A percentile compares a stretch with the other conserved stretches of the same genome.
Evolutionary conservation across 768 basidiomycete species (phyloP).

Genomic region (Steccherinum ochraceum): DNA sequence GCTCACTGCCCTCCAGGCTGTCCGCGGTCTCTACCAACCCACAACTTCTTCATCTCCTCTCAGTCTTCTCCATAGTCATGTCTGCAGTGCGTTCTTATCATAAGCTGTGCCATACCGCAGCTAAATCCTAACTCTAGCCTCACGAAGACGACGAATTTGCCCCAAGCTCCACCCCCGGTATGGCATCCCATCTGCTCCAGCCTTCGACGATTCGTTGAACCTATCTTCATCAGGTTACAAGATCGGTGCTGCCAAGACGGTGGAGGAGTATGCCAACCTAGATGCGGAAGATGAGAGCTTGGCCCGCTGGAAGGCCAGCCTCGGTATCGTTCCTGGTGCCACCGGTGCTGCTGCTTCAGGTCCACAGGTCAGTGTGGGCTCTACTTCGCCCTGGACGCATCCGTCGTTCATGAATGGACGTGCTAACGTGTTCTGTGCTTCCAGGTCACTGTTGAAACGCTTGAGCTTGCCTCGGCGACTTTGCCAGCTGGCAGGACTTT

Average conservation of each 20-base stretch:
- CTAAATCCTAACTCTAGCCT: constrained; percentile 24
- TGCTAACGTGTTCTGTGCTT: constrained; percentile 1
- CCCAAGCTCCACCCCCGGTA: constrained; percentile 66
- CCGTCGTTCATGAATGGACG: neutral
- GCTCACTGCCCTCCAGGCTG: neutral
- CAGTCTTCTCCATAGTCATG: constrained; percentile 2
- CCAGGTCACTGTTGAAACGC: constrained; percentile 65
- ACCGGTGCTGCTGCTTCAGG: constrained; percentile 32
- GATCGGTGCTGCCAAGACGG: constrained; percentile 55
- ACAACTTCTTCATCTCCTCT: neutral
- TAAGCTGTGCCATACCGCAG: constrained; percentile 29
- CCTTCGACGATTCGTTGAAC: neutral
- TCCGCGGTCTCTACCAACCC: constrained; percentile 20
- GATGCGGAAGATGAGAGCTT: constrained; percentile 92
- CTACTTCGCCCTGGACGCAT: neutral
- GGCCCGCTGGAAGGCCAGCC: constrained; percentile 91
- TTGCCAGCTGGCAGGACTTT: constrained; percentile 56
- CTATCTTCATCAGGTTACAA: constrained; percentile 57
- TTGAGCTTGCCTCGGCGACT: constrained; percentile 77
- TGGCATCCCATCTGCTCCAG: constrained; percentile 5
- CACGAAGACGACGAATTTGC: constrained; percentile 70
- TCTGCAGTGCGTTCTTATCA: constrained; percentile 10
- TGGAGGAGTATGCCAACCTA: constrained; percentile 79
- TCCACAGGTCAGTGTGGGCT: constrained; percentile 51
- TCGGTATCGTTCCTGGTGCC: constrained; percentile 69